These are phyloP conservation scores for Pezicula carpinea DNA, from an alignment of 2,329 filamentous ascomycete genomes.

Conservation along the genomic window DNA sequence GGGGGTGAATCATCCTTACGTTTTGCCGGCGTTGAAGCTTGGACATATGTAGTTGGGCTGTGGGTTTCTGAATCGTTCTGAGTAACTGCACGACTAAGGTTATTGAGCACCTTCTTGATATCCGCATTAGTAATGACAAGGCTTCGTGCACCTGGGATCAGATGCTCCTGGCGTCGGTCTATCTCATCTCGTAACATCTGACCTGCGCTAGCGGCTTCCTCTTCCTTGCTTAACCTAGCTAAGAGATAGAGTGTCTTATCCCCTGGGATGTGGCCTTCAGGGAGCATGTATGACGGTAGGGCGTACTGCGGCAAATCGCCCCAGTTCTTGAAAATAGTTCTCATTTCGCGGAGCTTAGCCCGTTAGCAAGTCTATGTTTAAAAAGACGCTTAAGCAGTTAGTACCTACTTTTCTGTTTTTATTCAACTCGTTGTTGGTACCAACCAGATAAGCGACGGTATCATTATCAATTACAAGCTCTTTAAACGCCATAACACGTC, in stretches of 20 bases:
- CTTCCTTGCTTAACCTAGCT: conserved; percentile 9
- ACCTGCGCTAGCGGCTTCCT: conserved; percentile 1
- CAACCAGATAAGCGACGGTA: not conserved
- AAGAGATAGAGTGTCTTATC: conserved; percentile 10
- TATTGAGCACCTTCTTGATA: not conserved
- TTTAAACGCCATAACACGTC: conserved; percentile 3
- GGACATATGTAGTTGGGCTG: too few species aligned
- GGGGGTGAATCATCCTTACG: too few species aligned
- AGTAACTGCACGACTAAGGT: not conserved
- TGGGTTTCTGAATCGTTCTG: too few species aligned
- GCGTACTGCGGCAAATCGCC: conserved; percentile 6
- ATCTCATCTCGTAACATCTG: conserved; percentile 3
- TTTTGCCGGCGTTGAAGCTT: not conserved
- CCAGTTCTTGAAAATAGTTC: conserved; percentile 5
- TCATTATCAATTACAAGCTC: conserved; percentile 6
- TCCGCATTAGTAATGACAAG: not conserved
- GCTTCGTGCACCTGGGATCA: not conserved
- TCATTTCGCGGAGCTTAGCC: conserved; percentile 4
- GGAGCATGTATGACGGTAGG: conserved; percentile 7
- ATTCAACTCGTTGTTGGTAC: not conserved
- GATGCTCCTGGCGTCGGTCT: not conserved
- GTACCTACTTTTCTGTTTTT: not conserved
- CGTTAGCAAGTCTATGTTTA: not conserved
- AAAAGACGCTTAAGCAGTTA: not conserved
- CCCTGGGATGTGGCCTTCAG: conserved; percentile 7